Evolutionary conservation across 2,329 filamentous ascomycete species (phyloP).

Genomic region (Clathrospora elynae): DNA sequence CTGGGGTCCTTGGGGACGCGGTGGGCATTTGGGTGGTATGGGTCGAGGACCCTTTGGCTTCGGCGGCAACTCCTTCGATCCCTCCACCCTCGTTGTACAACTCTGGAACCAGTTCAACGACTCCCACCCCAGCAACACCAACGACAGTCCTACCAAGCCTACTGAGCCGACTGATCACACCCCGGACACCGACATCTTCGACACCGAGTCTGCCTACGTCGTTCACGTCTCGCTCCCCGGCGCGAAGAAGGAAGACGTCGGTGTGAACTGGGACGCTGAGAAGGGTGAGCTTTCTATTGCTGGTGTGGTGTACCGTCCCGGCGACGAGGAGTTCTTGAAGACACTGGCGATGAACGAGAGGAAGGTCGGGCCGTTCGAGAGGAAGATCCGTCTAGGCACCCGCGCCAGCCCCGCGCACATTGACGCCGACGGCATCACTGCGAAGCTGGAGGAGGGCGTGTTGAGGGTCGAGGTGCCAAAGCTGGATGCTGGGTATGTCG

Average conservation of each 20-base stretch:
- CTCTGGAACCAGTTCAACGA: slow-evolving; percentile 44
- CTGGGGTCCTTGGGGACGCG: slow-evolving; percentile 34
- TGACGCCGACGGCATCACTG: slow-evolving; percentile 69
- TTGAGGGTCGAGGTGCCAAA: slow-evolving; percentile 79
- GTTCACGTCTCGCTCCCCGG: slow-evolving; percentile 77
- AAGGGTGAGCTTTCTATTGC: slow-evolving; percentile 68
- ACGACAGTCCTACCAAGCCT: slow-evolving; percentile 12
- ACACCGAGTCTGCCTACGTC: slow-evolving; percentile 65
- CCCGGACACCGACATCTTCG: slow-evolving; percentile 77
- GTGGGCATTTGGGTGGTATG: slow-evolving; percentile 18
- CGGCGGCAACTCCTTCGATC: slow-evolving; percentile 23
- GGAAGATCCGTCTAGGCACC: slow-evolving; percentile 66
- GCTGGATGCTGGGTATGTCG: slow-evolving; percentile 63
- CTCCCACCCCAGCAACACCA: slow-evolving; percentile 17
- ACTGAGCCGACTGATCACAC: slow-evolving; percentile 54
- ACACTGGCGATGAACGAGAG: slow-evolving; percentile 69
- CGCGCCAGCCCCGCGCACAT: slow-evolving; percentile 63
- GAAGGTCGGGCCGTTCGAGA: slow-evolving; percentile 75
- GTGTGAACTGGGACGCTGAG: slow-evolving; percentile 75
- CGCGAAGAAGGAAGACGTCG: slow-evolving; percentile 77
- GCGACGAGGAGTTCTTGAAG: slow-evolving; percentile 69
- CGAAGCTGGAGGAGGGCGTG: slow-evolving; percentile 79
- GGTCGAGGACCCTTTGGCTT: slow-evolving; percentile 19
- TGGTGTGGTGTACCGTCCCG: slow-evolving; percentile 74
- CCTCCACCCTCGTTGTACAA: slow-evolving; percentile 38